phyloP scores from a whole-genome alignment of 75 land plant genomes.

The Pinus albicaulis region DNA sequence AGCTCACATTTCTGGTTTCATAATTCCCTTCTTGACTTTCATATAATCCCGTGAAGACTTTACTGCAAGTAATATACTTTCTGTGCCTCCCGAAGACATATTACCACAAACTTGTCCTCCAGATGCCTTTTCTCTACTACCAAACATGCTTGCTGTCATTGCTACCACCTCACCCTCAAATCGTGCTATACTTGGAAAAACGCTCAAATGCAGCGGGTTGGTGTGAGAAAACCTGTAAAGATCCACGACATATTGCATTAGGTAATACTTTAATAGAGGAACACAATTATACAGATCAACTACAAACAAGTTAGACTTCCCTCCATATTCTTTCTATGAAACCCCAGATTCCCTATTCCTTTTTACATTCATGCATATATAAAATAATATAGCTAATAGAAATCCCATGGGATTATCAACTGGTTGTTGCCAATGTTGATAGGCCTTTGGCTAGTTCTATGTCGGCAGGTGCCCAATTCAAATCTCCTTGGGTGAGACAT shows the following conservation, averaged over 20 bases:
- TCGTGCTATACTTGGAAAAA: constrained; percentile 80
- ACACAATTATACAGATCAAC: neutral
- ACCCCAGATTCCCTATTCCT: too few species aligned
- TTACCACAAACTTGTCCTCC: constrained; percentile 97
- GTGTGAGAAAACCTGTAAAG: constrained; percentile 95
- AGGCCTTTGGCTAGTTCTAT: too few species aligned
- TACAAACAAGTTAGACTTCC: neutral
- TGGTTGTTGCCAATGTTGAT: too few species aligned
- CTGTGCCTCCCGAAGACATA: constrained; percentile 99
- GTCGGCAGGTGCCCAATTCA: too few species aligned
- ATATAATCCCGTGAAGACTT: constrained; percentile 96
- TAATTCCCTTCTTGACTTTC: constrained; percentile 79
- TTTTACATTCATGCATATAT: too few species aligned
- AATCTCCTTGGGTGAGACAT: too few species aligned
- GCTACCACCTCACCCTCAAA: constrained; percentile 95
- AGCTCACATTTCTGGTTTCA: constrained; percentile 88
- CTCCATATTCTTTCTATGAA: neutral
- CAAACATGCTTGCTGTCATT: constrained; percentile 90
- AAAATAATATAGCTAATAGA: too few species aligned
- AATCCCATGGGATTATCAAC: too few species aligned
- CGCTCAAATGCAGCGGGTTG: constrained; percentile 90
- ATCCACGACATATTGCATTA: neutral
- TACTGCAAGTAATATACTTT: constrained; percentile 93
- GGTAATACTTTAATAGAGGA: neutral
- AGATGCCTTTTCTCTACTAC: constrained; percentile 66